Evolutionary conservation across 257 asterid genomes (phyloP).

Genomic region (Primulina tabacum): DNA sequence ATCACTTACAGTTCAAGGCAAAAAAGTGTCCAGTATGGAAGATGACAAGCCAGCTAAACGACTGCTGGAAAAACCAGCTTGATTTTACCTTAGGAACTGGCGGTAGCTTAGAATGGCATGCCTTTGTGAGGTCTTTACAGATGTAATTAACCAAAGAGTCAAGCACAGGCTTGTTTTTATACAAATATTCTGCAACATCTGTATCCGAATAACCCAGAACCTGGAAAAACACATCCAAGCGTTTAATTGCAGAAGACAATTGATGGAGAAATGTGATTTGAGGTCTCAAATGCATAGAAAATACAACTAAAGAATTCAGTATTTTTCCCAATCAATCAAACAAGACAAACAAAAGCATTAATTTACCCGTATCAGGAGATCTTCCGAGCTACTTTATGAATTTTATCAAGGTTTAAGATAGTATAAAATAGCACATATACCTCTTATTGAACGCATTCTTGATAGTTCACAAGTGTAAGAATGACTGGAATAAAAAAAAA

Average conservation of each 20-base stretch:
- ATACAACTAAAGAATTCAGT: background rate
- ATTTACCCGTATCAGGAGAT: background rate
- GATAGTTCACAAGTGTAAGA: background rate
- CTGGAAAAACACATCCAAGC: constrained; percentile 40
- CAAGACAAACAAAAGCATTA: background rate
- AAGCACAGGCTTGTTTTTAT: constrained; percentile 56
- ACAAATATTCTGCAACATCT: constrained; percentile 87
- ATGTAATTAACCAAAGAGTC: constrained; percentile 56
- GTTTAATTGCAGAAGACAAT: background rate
- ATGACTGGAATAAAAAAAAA: background rate
- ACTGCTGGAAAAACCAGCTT: constrained; percentile 5
- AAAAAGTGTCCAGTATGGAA: background rate
- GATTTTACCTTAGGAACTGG: constrained; percentile 85
- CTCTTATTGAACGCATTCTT: background rate
- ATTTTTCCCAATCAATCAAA: constrained; percentile 3
- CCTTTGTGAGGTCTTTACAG: constrained; percentile 84
- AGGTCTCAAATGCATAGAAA: constrained; percentile 1
- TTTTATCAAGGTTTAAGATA: background rate
- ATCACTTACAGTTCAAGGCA: background rate
- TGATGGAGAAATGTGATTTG: background rate
- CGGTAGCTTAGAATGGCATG: constrained; percentile 78
- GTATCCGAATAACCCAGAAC: constrained; percentile 93
- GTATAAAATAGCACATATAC: background rate
- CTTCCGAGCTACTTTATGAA: background rate
- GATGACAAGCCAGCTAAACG: background rate